Conservation (phyloP, 345 rosid species). For the Syzygium jambos region DNA sequence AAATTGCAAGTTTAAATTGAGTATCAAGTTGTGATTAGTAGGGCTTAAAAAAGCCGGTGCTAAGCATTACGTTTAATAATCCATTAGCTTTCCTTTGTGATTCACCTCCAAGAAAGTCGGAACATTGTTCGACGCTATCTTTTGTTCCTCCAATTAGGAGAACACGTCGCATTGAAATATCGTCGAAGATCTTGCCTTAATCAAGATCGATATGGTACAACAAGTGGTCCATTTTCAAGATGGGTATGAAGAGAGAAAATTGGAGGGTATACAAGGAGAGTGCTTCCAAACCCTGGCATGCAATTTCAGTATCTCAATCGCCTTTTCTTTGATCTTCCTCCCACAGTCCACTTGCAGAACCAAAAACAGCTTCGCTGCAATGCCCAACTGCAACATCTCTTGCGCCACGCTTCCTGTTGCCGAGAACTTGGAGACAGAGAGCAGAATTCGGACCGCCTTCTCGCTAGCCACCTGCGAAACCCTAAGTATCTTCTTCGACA, state of each 20-base stretch:
- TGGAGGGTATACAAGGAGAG: slow-evolving; percentile 47
- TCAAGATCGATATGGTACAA: background rate
- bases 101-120: too few species aligned
- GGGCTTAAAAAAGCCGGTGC: too few species aligned
- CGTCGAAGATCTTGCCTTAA: background rate
- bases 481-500: slow-evolving; percentile 43
- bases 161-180: background rate
- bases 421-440: slow-evolving; percentile 51
- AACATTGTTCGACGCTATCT: background rate
- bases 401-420: slow-evolving; percentile 33
- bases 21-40: too few species aligned
- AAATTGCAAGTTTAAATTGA: too few species aligned
- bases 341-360: slow-evolving; percentile 49
- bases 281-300: slow-evolving; percentile 62
- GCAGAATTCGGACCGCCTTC: slow-evolving; percentile 53
- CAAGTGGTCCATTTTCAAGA: background rate
- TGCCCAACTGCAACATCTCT: slow-evolving; percentile 73
- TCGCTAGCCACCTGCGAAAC: slow-evolving; percentile 56
- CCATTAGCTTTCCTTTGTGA: too few species aligned
- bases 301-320: slow-evolving; percentile 52
- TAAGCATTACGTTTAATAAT: too few species aligned
- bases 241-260: slow-evolving; percentile 29
- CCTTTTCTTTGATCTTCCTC: slow-evolving; percentile 44
- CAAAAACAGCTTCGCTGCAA: slow-evolving; percentile 55
- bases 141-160: background rate